Evolutionary conservation across 768 basidiomycete species (phyloP), one percentile per base, ranked within the genome.

Genomic region (Hygrophoropsis aurantiaca): DNA sequence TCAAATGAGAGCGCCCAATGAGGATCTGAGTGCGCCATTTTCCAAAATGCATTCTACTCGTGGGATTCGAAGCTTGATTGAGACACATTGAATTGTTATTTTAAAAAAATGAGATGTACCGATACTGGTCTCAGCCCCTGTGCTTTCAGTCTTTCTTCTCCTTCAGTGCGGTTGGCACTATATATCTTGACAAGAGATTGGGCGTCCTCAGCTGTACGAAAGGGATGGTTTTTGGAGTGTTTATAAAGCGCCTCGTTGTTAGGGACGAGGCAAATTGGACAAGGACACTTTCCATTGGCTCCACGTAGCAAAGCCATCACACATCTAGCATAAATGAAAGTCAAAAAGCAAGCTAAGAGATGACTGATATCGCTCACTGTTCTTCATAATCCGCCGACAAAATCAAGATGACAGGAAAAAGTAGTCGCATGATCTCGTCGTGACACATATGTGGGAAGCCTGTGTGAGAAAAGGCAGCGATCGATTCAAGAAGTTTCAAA

Each of bases 381-480:
- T 77, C 72, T 48, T 75, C 69, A 51, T 73, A 77, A 33, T 75
- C 72, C 23, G 72, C 63, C 8, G 65, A 67, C 2, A 73, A 44
- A 8, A 73, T 69, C 0, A 71, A 39, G 24, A 75, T 60, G 20
- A 66, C 38, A 9, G 69, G 72, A 42, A 56, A 75, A 0, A 76
- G 44, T 13, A 25, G 51, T 0, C 61, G 64, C 1, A 42, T 4
- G 10, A 67, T 52, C 0, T 44, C 54, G 49, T 72, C 68, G 6
- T 56, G 65, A 52, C 69, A 73, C 15, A 18, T 13, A 15, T 40
- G 23, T 10, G 24, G n/a, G 11, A 36, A 50, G 1, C 70, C 70
- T 35, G 50, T 55, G 24, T 59, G 42, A 2, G 64, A 47, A 11
- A 52, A 42, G 0, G 19, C 0, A 2, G 54, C 44, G 6, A 72